These are phyloP conservation scores for Xylariaceae sp. DNA, from an alignment of 2,329 filamentous ascomycete species.

Conservation along the genomic window DNA sequence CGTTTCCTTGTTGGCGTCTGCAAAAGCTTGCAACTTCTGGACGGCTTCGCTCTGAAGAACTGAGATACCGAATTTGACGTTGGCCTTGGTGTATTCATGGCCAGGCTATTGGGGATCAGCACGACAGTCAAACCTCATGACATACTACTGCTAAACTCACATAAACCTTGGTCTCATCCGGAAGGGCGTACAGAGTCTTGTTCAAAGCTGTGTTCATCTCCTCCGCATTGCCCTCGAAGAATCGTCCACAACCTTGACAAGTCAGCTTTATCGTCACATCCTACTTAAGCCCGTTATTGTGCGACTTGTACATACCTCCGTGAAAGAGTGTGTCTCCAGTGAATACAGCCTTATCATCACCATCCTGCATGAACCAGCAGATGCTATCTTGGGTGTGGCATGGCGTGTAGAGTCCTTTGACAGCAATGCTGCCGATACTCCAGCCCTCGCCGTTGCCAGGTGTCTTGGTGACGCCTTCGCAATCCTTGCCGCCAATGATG, in stretches of 20 bases:
- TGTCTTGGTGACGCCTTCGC: constrained; percentile 72
- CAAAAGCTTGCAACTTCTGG: constrained; percentile 72
- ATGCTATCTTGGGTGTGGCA: constrained; percentile 99
- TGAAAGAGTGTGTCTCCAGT: constrained; percentile 97
- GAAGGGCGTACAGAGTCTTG: constrained; percentile 72
- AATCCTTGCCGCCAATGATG: constrained; percentile 86
- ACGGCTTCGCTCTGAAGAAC: constrained; percentile 73
- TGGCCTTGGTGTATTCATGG: constrained; percentile 97
- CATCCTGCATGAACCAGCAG: constrained; percentile 88
- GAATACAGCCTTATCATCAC: constrained; percentile 72
- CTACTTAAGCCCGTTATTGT: constrained; percentile 2
- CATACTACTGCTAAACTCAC: constrained; percentile 43
- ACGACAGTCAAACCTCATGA: neutral
- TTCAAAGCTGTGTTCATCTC: constrained; percentile 96
- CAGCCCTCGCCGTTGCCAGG: constrained; percentile 74
- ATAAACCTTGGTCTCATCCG: constrained; percentile 88
- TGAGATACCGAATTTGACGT: constrained; percentile 80
- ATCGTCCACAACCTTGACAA: constrained; percentile 75
- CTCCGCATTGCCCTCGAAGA: constrained; percentile 85
- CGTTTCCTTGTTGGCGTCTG: constrained; percentile 76
- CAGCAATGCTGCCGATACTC: constrained; percentile 75
- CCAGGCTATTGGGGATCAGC: constrained; percentile 59
- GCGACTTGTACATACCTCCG: constrained; percentile 53
- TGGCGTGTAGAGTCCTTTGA: constrained; percentile 88
- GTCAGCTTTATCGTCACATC: neutral